Percentiles rank a stretch among this genome's conserved stretches.
These are phyloP conservation scores for Cystobasidium pallidum DNA, from an alignment of 1,284 basidiomycete genomes.

Conservation along the genomic window DNA sequence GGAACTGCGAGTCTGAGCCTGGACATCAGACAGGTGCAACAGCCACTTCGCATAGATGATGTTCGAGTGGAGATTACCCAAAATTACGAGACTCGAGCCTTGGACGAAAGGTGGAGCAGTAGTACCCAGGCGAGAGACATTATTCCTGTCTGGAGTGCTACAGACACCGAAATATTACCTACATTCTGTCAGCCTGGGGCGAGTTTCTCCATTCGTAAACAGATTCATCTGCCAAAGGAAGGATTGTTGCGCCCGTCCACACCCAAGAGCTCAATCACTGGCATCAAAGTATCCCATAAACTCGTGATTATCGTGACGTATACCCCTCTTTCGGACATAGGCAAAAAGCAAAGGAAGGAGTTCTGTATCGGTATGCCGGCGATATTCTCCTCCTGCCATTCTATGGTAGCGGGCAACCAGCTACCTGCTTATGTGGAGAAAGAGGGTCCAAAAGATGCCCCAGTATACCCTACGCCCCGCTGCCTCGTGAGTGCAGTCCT, in stretches of 20 bases:
- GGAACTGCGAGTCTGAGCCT: slow-evolving; percentile 9
- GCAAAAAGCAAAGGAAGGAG: slow-evolving; percentile 36
- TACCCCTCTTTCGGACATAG: neutral
- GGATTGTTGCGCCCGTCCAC: slow-evolving; percentile 17
- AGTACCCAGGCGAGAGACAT: slow-evolving; percentile 5
- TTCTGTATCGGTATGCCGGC: slow-evolving; percentile 34
- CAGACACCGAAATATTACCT: neutral
- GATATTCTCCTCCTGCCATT: slow-evolving; percentile 36
- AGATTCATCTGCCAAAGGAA: slow-evolving; percentile 21
- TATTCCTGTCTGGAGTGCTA: slow-evolving; percentile 14
- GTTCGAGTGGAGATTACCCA: slow-evolving; percentile 23
- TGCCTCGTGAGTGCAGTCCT: slow-evolving; percentile 14
- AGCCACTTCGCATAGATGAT: slow-evolving; percentile 19
- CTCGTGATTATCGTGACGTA: slow-evolving; percentile 19
- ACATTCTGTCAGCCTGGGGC: slow-evolving; percentile 16
- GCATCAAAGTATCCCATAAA: slow-evolving; percentile 27
- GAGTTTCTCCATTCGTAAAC: slow-evolving; percentile 16
- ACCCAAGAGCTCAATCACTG: slow-evolving; percentile 24
- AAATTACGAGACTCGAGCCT: slow-evolving; percentile 9
- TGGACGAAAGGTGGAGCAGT: slow-evolving; percentile 10
- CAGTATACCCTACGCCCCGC: slow-evolving; percentile 1
- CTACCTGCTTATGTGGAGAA: slow-evolving; percentile 36
- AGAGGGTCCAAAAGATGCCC: slow-evolving; percentile 16
- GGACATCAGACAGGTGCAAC: neutral
- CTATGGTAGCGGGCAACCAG: slow-evolving; percentile 32